A percentile compares a stretch with the other conserved stretches of the same genome.
Conservation (phyloP, 768 basidiomycete genomes). For the Crepidotus variabilis region DNA sequence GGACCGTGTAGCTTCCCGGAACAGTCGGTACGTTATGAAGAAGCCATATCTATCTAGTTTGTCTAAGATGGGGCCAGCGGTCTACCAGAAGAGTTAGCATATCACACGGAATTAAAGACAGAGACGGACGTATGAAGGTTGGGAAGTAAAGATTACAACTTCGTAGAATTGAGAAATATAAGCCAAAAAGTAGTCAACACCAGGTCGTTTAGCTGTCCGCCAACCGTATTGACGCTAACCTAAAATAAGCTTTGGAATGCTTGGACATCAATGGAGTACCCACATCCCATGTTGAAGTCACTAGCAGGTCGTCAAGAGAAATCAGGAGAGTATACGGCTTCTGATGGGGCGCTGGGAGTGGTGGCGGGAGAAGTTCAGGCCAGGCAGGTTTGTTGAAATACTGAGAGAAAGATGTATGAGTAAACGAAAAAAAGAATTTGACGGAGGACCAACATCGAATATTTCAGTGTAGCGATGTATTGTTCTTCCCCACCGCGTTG, state of each 20-base stretch:
- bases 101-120: background rate
- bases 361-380: constrained; percentile 88
- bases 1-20: constrained; percentile 86
- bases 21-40: constrained; percentile 86
- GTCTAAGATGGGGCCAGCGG: constrained; percentile 82
- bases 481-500: constrained; percentile 63
- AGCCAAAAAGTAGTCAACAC: constrained; percentile 96
- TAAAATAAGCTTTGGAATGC: background rate
- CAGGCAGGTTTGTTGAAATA: constrained; percentile 93
- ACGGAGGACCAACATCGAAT: constrained; percentile 51
- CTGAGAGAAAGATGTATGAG: constrained; percentile 31
- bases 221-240: constrained; percentile 86
- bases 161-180: constrained; percentile 99
- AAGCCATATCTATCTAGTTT: constrained; percentile 93
- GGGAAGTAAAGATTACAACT: constrained; percentile 92
- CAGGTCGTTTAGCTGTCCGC: constrained; percentile 96
- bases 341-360: constrained; percentile 75
- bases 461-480: constrained; percentile 56
- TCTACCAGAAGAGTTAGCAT: constrained; percentile 41
- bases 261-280: constrained; percentile 30
- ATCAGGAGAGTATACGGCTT: constrained; percentile 91
- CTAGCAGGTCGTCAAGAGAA: constrained; percentile 87
- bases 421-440: background rate
- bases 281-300: constrained; percentile 95
- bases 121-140: constrained; percentile 77